Evolutionary conservation across 2,329 filamentous ascomycete genomes (phyloP), one percentile per base, ranked within the genome.

Genomic region (Gnomoniopsis smithogilvyi): DNA sequence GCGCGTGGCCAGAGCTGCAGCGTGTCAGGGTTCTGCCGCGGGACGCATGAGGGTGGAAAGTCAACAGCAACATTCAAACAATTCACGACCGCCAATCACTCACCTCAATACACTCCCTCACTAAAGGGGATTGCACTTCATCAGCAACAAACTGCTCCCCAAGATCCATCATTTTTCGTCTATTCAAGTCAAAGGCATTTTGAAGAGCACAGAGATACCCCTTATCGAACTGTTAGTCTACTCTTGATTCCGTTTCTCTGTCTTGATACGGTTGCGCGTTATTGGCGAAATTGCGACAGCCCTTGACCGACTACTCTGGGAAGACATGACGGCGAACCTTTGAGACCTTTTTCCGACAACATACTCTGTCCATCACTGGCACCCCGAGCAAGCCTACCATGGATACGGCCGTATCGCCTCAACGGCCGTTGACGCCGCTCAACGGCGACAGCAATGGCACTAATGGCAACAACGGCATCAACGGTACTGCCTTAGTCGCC

Each of bases 371-470:
- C 36, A 36, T 12, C 12, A 21, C 47, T 14, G 48, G 51, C 56
- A 38, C 49, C 17, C 43, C 60, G 46, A 56, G 57, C 43, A 54
- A 61, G 62, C 62, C 63, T 69, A 74, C 62, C 69, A 85, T 85
- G 82, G 82, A 85, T 63, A 66, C 71, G 73, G 78, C 82, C 64
- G 76, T 76, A 57, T 75, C 80, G 59, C 72, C 79, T 59, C 69
- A 76, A 66, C 69, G 71, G 63, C 73, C 76, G 68, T 73, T 72
- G 63, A 67, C 77, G 61, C 72, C 74, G 62, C 63, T 77, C 60
- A 83, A 83, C 69, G 81, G 80, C 67, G 73, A 78, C 51, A 67
- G 69, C 54, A 67, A 56, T 53, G 60, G 57, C 3, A 34, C 47
- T 49, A 62, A 56, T 53, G 72, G 57, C 3, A 38, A 48, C 54